A percentile compares a stretch with the other conserved stretches of the same genome.
Conservation (phyloP, 805 yeast genomes). For the Ascoidea asiatica region DNA sequence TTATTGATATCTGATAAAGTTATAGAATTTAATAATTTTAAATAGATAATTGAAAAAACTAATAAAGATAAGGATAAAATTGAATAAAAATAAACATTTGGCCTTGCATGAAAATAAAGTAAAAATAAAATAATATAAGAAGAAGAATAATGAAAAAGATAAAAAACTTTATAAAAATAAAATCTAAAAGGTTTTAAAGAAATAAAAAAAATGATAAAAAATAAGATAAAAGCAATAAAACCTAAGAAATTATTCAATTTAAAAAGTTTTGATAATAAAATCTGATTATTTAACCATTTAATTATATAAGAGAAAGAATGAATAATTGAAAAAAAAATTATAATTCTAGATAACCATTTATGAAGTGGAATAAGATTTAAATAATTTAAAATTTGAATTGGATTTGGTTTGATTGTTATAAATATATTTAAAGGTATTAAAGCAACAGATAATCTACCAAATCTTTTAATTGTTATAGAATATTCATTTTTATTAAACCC, state of each 20-base stretch:
- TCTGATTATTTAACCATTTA: slow-evolving; percentile 31
- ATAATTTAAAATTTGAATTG: slow-evolving; percentile 33
- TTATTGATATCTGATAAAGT: slow-evolving; percentile 11
- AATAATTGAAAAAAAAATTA: slow-evolving; percentile 27
- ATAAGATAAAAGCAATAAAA: slow-evolving; percentile 24
- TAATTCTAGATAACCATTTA: slow-evolving; percentile 57
- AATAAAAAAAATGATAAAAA: slow-evolving; percentile 24
- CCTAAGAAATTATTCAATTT: slow-evolving; percentile 38
- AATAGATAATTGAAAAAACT: slow-evolving; percentile 19
- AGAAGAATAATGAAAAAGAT: slow-evolving; percentile 39
- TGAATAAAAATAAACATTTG: slow-evolving; percentile 35
- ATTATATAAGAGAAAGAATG: slow-evolving; percentile 42
- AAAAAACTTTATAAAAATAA: slow-evolving; percentile 37
- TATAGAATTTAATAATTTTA: slow-evolving; percentile 11
- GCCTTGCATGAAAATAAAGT: slow-evolving; percentile 54
- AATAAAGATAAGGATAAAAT: slow-evolving; percentile 19
- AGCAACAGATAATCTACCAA: slow-evolving; percentile 49
- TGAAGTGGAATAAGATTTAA: slow-evolving; percentile 43
- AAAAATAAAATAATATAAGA: slow-evolving; percentile 30
- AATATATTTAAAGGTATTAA: slow-evolving; percentile 45
- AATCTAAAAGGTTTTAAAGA: slow-evolving; percentile 39
- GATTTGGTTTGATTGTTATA: slow-evolving; percentile 43
- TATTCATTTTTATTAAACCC: slow-evolving; percentile 21
- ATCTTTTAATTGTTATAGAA: slow-evolving; percentile 32
- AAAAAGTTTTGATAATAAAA: slow-evolving; percentile 19